Conservation (phyloP, 208 protist genomes). For the Zelonia costaricensis region DNA sequence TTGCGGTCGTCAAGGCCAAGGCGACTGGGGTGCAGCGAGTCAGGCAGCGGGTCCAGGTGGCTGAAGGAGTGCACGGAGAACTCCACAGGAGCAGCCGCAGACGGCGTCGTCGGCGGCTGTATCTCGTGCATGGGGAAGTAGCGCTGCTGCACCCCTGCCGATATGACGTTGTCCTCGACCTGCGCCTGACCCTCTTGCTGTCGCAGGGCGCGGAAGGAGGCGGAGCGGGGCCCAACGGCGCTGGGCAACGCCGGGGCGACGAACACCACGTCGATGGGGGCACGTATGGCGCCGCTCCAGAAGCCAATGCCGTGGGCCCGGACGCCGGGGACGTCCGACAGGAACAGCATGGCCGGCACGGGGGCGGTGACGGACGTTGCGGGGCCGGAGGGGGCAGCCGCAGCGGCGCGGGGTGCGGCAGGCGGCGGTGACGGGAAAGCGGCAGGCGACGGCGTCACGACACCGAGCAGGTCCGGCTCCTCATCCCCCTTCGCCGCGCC, state of each 20-base stretch:
- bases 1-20: conserved; percentile 13
- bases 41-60: conserved; percentile 75
- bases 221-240: conserved; percentile 27
- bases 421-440: not conserved
- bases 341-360: conserved; percentile 25
- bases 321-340: conserved; percentile 43
- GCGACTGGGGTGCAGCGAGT: conserved; percentile 15
- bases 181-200: conserved; percentile 9
- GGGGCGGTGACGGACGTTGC: conserved; percentile 2
- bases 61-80: conserved; percentile 64
- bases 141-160: conserved; percentile 26
- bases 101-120: not conserved
- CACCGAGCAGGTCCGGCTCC: conserved; percentile 62
- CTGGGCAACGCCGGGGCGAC: conserved; percentile 49
- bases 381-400: not conserved
- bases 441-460: conserved; percentile 36
- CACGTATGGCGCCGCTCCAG: conserved; percentile 82
- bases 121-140: conserved; percentile 78
- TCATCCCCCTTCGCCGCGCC: conserved; percentile 17
- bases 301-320: conserved; percentile 52
- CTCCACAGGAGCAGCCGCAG: conserved; percentile 20
- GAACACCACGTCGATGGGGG: conserved; percentile 81
- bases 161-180: conserved; percentile 29
- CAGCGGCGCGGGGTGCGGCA: not conserved
- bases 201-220: conserved; percentile 55